Evolutionary conservation across 2,329 filamentous ascomycete species (phyloP).

Genomic region (Aureobasidium melanogenum): DNA sequence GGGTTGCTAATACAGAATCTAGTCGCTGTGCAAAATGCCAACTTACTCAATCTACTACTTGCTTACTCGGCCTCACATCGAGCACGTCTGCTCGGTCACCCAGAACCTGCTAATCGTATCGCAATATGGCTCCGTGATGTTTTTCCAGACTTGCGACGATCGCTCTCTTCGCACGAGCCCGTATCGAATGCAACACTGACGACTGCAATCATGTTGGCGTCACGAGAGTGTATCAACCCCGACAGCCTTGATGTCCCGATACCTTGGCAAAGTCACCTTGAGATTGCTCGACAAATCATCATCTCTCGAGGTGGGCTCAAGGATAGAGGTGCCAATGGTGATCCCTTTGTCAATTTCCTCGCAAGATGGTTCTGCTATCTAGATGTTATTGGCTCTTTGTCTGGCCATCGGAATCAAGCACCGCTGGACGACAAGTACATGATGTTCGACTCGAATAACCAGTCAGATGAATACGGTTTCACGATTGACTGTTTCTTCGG

Average conservation of each 20-base stretch:
- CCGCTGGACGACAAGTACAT: slow-evolving; percentile 33
- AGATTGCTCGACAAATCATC: slow-evolving; percentile 67
- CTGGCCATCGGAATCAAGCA: slow-evolving; percentile 40
- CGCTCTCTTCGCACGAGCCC: slow-evolving; percentile 40
- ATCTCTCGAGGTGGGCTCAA: slow-evolving; percentile 47
- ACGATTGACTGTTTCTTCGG: slow-evolving; percentile 75
- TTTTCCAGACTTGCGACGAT: slow-evolving; percentile 61
- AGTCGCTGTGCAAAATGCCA: slow-evolving; percentile 60
- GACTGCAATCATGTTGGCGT: slow-evolving; percentile 76
- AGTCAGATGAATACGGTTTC: slow-evolving; percentile 51
- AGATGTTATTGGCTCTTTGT: slow-evolving; percentile 67
- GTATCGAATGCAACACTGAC: slow-evolving; percentile 67
- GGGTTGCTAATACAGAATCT: slow-evolving; percentile 29
- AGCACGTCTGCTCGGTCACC: slow-evolving; percentile 62
- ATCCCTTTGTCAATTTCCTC: slow-evolving; percentile 60
- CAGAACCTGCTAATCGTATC: slow-evolving; percentile 68
- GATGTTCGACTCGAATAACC: slow-evolving; percentile 39
- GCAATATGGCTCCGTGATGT: slow-evolving; percentile 72
- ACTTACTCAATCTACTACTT: slow-evolving; percentile 67
- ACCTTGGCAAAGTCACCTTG: slow-evolving; percentile 71
- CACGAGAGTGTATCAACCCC: slow-evolving; percentile 74
- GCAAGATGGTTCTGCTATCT: slow-evolving; percentile 78
- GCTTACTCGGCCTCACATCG: slow-evolving; percentile 81
- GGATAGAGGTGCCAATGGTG: slow-evolving; percentile 34
- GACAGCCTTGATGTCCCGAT: slow-evolving; percentile 73